Percentiles rank a stretch among this genome's conserved stretches.
These are phyloP conservation scores for Hibiscus tridactylites DNA, from an alignment of 345 rosid species.

Conservation along the genomic window DNA sequence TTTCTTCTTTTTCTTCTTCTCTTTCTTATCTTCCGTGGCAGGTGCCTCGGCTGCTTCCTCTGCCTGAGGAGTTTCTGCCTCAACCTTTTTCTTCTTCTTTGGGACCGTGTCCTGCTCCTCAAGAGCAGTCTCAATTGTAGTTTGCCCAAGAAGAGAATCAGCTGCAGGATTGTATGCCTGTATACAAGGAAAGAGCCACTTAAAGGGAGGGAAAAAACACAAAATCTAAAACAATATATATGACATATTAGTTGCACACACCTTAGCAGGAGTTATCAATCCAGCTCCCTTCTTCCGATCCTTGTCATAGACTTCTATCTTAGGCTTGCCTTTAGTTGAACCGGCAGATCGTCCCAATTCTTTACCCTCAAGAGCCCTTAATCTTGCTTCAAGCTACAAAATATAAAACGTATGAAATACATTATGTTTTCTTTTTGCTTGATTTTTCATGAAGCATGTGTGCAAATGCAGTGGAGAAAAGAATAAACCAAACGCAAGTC, in stretches of 20 bases:
- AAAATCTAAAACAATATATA: neutral
- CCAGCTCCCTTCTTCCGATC: slow-evolving; percentile 52
- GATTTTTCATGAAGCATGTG: neutral
- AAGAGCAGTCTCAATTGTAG: neutral
- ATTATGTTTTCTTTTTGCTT: neutral
- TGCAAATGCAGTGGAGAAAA: neutral
- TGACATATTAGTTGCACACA: slow-evolving; percentile 7
- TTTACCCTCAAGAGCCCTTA: slow-evolving; percentile 72
- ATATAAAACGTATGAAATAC: neutral
- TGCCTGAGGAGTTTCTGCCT: neutral
- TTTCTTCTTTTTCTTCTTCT: slow-evolving; percentile 39
- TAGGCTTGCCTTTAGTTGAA: slow-evolving; percentile 83
- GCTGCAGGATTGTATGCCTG: slow-evolving; percentile 75
- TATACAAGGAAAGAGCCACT: neutral
- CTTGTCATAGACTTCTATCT: slow-evolving; percentile 75
- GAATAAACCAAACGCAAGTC: neutral
- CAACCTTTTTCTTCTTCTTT: slow-evolving; percentile 17
- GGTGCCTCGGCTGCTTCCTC: slow-evolving; percentile 17
- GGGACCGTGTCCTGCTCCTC: neutral
- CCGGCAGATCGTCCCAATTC: slow-evolving; percentile 72
- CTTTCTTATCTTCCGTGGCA: slow-evolving; percentile 34
- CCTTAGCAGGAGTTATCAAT: slow-evolving; percentile 23
- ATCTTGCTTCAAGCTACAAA: slow-evolving; percentile 70
- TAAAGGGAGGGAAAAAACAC: neutral
- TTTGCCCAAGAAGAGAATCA: slow-evolving; percentile 52